Evolutionary conservation across 2,329 filamentous ascomycete genomes (phyloP).

Genomic region (Penicillium sumatraense): DNA sequence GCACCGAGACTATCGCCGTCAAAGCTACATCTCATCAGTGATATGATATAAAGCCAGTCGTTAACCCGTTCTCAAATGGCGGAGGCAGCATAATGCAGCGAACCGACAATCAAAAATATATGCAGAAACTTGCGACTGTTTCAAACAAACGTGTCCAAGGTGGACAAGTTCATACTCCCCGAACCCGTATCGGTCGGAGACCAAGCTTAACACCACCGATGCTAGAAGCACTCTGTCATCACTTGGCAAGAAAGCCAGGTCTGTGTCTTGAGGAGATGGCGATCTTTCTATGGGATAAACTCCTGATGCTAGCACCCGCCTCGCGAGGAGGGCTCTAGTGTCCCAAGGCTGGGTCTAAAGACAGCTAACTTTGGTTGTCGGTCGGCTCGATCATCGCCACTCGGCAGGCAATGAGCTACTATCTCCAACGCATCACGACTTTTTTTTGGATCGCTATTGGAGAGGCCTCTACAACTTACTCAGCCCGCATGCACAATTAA

Average conservation of each 20-base stretch:
- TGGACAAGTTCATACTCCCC: constrained; percentile 28
- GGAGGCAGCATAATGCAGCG: constrained; percentile 13
- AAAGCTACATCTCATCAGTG: constrained; percentile 9
- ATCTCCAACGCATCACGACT: too few relatives aligned
- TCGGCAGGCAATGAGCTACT: too few relatives aligned
- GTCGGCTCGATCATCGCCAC: too few relatives aligned
- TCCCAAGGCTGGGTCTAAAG: not conserved
- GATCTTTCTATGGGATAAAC: not conserved
- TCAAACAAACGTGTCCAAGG: too few relatives aligned
- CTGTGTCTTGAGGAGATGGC: not conserved
- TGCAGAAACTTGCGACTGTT: constrained; percentile 12
- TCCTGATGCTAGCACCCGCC: not conserved
- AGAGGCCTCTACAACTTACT: too few relatives aligned
- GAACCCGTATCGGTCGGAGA: constrained; percentile 5
- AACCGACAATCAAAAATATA: constrained; percentile 10
- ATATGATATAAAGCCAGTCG: constrained; percentile 2
- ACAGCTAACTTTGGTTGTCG: too few relatives aligned
- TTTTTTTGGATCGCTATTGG: too few relatives aligned
- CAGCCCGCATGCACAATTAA: too few relatives aligned
- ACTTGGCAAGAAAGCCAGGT: not conserved
- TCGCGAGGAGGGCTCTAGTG: not conserved
- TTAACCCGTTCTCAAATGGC: constrained; percentile 12
- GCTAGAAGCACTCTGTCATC: constrained; percentile 1
- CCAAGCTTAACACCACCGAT: constrained; percentile 4
- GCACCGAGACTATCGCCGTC: not conserved